These are phyloP conservation scores for Fusarium sp. DNA, from an alignment of 2,329 filamentous ascomycete genomes.

Conservation along the genomic window DNA sequence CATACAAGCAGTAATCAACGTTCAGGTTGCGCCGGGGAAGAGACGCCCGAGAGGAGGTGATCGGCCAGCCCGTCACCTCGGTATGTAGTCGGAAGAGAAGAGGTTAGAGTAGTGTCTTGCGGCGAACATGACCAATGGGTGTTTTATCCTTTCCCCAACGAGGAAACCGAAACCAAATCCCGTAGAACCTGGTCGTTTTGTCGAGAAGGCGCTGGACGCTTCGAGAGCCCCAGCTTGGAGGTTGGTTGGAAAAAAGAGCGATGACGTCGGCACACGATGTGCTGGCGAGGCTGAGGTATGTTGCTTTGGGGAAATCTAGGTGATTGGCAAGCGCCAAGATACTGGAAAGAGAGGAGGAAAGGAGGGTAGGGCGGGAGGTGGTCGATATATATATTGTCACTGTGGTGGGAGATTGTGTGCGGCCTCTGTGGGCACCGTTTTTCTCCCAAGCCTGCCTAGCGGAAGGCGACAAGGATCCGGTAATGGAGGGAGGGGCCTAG, in stretches of 20 bases:
- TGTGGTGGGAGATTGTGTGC: slow-evolving; percentile 38
- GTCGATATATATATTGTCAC: slow-evolving; percentile 50
- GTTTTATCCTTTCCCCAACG: slow-evolving; percentile 49
- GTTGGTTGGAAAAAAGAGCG: slow-evolving; percentile 38
- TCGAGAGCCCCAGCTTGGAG: slow-evolving; percentile 42
- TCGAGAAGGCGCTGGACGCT: slow-evolving; percentile 47
- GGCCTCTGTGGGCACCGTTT: slow-evolving; percentile 35
- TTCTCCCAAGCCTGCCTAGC: slow-evolving; percentile 41
- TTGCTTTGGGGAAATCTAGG: slow-evolving; percentile 31
- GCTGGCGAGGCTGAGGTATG: slow-evolving; percentile 30
- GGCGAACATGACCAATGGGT: slow-evolving; percentile 66
- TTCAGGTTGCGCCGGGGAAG: slow-evolving; percentile 39
- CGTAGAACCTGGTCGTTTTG: slow-evolving; percentile 43
- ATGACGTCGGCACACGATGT: slow-evolving; percentile 46
- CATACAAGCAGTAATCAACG: slow-evolving; percentile 40
- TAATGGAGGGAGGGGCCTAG: slow-evolving; percentile 28
- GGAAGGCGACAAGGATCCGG: slow-evolving; percentile 31
- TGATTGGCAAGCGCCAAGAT: slow-evolving; percentile 56
- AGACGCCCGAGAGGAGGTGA: slow-evolving; percentile 61
- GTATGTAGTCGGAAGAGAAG: slow-evolving; percentile 71
- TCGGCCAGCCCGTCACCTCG: slow-evolving; percentile 67
- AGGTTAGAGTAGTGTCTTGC: slow-evolving; percentile 65
- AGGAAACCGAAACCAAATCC: slow-evolving; percentile 48
- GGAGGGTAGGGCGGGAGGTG: slow-evolving; percentile 45
- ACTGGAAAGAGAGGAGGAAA: slow-evolving; percentile 45